Conservation (phyloP, 2,329 filamentous ascomycete genomes). For the Myrmaecium sp. region DNA sequence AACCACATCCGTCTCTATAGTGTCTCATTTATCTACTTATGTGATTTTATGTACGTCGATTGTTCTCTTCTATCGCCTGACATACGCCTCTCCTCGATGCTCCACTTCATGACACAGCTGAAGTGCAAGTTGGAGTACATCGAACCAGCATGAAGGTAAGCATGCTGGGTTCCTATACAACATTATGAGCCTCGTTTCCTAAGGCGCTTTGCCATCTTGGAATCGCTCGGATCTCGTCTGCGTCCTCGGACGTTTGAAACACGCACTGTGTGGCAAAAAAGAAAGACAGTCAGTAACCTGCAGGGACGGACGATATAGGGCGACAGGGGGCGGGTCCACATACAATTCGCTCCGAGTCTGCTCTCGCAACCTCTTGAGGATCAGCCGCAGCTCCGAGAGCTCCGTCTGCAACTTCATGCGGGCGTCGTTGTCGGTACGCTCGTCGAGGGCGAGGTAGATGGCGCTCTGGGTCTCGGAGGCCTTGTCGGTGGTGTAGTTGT, state of each 20-base stretch:
- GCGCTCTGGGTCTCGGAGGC: slow-evolving; percentile 69
- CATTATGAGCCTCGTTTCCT: no score
- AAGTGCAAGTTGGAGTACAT: no score
- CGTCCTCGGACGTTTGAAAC: slow-evolving; percentile 4
- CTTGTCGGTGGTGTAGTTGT: slow-evolving; percentile 71
- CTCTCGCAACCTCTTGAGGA: slow-evolving; percentile 48
- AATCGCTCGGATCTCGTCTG: slow-evolving; percentile 4
- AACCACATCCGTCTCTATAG: no score
- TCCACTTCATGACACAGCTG: no score
- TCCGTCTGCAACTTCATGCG: slow-evolving; percentile 67
- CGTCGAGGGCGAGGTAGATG: slow-evolving; percentile 83
- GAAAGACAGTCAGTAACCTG: background rate
- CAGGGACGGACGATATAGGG: background rate
- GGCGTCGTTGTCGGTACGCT: slow-evolving; percentile 75
- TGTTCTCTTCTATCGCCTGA: no score
- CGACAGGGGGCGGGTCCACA: no score
- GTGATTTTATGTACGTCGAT: no score
- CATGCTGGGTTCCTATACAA: no score
- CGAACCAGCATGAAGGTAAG: no score
- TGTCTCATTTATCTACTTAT: no score
- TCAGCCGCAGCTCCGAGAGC: slow-evolving; percentile 72
- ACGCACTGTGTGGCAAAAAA: slow-evolving; percentile 1
- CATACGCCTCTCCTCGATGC: no score
- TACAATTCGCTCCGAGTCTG: slow-evolving; percentile 19
- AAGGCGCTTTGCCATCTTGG: no score